These are phyloP conservation scores for Chamaenerion angustifolium DNA, from an alignment of 345 rosid species.

Conservation along the genomic window DNA sequence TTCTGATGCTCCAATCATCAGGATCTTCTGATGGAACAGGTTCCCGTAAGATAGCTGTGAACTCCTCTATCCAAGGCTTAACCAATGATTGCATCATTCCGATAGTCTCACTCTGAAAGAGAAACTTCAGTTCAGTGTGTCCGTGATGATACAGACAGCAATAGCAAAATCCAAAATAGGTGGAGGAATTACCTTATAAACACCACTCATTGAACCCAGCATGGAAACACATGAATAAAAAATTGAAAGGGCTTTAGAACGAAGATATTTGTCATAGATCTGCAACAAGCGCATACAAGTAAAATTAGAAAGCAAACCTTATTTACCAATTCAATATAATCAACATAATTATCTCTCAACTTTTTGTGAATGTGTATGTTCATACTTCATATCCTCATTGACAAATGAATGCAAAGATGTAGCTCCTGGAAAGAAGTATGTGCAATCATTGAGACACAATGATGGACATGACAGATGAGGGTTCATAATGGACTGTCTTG, in stretches of 20 bases:
- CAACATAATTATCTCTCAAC: neutral
- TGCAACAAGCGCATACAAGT: conserved; percentile 18
- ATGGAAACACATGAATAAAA: conserved; percentile 66
- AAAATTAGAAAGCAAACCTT: neutral
- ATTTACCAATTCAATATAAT: neutral
- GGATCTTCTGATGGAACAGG: conserved; percentile 83
- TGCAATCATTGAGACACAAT: too few relatives aligned
- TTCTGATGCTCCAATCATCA: conserved; percentile 84
- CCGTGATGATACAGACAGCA: conserved; percentile 10
- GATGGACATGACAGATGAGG: too few relatives aligned
- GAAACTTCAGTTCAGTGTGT: conserved; percentile 19
- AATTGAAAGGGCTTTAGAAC: conserved; percentile 68
- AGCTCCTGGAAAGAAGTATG: too few relatives aligned
- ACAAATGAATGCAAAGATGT: too few relatives aligned
- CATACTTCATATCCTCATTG: too few relatives aligned
- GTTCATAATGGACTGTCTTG: too few relatives aligned
- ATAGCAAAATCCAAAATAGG: conserved; percentile 8
- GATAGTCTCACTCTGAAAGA: conserved; percentile 57
- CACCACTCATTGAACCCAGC: conserved; percentile 78
- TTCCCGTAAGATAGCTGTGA: conserved; percentile 44
- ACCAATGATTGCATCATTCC: conserved; percentile 47
- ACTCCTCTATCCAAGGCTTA: conserved; percentile 65
- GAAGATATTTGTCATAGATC: conserved; percentile 56
- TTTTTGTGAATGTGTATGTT: neutral
- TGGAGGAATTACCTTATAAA: conserved; percentile 44